Evolutionary conservation across 192 early-diverging fungal species (phyloP).

Genomic region (Backusella circina): DNA sequence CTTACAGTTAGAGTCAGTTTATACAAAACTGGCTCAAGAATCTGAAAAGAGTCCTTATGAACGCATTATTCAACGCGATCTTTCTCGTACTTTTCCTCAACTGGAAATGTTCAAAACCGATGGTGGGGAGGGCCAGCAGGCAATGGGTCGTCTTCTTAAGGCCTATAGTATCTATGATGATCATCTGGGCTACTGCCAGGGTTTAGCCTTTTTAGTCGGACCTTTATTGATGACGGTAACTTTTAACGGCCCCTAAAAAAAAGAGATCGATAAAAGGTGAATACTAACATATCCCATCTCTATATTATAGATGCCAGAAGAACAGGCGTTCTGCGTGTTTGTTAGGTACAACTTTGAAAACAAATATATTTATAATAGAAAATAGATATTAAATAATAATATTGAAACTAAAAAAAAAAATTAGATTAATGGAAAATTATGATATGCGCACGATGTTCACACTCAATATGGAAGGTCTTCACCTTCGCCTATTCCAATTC

Average conservation of each 20-base stretch:
- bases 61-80: conserved; percentile 87
- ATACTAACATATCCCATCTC: neutral
- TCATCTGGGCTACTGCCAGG: conserved; percentile 97
- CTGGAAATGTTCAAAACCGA: conserved; percentile 79
- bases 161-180: conserved; percentile 91
- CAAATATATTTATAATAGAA: neutral
- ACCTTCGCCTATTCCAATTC: conserved; percentile 85
- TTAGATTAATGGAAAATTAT: conserved; percentile 82
- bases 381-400: neutral
- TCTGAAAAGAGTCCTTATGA: conserved; percentile 68
- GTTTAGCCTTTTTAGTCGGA: conserved; percentile 90
- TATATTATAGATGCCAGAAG: conserved; percentile 75
- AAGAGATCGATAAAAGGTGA: neutral
- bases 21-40: conserved; percentile 63
- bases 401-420: neutral
- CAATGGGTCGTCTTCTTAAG: conserved; percentile 86
- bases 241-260: neutral
- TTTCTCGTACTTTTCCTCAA: conserved; percentile 89
- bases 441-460: conserved; percentile 89
- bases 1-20: conserved; percentile 77
- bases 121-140: conserved; percentile 80
- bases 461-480: conserved; percentile 89
- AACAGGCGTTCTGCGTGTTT: conserved; percentile 90
- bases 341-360: conserved; percentile 45
- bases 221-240: conserved; percentile 84